Percentiles rank a stretch among this genome's conserved stretches.
Evolutionary conservation across 345 rosid genomes (phyloP).

Genomic region (Melastoma malabathricum): DNA sequence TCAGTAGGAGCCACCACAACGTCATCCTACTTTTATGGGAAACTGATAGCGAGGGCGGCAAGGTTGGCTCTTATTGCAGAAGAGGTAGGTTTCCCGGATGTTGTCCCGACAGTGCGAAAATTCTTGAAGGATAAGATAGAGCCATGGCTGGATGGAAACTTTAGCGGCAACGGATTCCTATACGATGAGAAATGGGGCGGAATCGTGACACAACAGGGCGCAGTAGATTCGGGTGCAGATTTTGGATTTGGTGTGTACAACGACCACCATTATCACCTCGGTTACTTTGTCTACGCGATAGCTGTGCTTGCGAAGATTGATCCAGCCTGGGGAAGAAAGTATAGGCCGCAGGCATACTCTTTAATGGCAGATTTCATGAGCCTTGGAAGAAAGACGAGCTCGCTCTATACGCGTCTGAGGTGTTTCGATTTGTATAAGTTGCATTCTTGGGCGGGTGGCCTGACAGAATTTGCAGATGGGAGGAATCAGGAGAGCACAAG

Average conservation of each 20-base stretch:
- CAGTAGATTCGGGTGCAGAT: slow-evolving; percentile 55
- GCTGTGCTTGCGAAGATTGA: slow-evolving; percentile 82
- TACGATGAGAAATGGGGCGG: slow-evolving; percentile 89
- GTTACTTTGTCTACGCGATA: slow-evolving; percentile 79
- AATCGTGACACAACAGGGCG: slow-evolving; percentile 55
- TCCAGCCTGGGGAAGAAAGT: slow-evolving; percentile 76
- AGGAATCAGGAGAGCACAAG: slow-evolving; percentile 89
- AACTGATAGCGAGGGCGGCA: slow-evolving; percentile 75
- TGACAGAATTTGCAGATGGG: slow-evolving; percentile 78
- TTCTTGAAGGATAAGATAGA: slow-evolving; percentile 62
- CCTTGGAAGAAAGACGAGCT: slow-evolving; percentile 35
- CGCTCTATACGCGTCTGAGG: slow-evolving; percentile 57
- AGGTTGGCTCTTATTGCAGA: slow-evolving; percentile 83
- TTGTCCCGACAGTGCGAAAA: slow-evolving; percentile 46
- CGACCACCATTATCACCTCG: slow-evolving; percentile 77
- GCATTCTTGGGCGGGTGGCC: slow-evolving; percentile 96
- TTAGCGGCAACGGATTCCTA: slow-evolving; percentile 59
- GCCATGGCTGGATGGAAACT: slow-evolving; percentile 83
- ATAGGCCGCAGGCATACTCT: slow-evolving; percentile 62
- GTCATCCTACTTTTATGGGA: slow-evolving; percentile 73
- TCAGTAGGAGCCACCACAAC: slow-evolving; percentile 32
- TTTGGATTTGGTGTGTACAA: slow-evolving; percentile 75
- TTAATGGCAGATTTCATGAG: slow-evolving; percentile 79
- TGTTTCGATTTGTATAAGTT: slow-evolving; percentile 82
- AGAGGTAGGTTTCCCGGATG: slow-evolving; percentile 52